A percentile compares a stretch with the other conserved stretches of the same genome.
Evolutionary conservation across 2,329 filamentous ascomycete genomes (phyloP).

Genomic region (Plenodomus tracheiphilus): DNA sequence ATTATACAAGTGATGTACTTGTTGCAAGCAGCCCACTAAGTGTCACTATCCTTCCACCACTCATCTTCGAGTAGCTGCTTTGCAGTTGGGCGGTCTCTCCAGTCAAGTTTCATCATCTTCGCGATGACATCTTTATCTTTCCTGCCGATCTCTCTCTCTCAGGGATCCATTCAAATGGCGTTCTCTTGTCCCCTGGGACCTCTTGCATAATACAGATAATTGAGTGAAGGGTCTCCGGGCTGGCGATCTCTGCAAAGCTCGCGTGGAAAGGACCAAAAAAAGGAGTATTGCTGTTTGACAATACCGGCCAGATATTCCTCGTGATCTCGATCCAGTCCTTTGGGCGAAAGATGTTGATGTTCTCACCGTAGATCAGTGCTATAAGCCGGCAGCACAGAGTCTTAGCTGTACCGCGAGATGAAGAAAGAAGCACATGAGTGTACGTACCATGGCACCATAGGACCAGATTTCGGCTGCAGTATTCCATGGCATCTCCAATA

Average conservation of each 20-base stretch:
- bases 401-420: conserved; percentile 6
- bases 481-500: conserved; percentile 36
- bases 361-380: conserved; percentile 29
- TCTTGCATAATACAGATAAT: conserved; percentile 15
- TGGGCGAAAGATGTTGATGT: conserved; percentile 30
- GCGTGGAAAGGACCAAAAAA: conserved; percentile 31
- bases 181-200: conserved; percentile 13
- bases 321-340: conserved; percentile 21
- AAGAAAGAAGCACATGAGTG: conserved; percentile 1
- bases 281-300: conserved; percentile 22
- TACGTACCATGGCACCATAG: conserved; percentile 42
- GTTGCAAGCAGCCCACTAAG: neutral
- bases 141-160: conserved; percentile 15
- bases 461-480: conserved; percentile 48
- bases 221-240: conserved; percentile 12
- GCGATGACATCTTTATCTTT: conserved; percentile 39
- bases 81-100: conserved; percentile 47
- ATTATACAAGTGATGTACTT: too few species aligned
- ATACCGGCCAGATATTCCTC: conserved; percentile 28
- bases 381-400: conserved; percentile 22
- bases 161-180: conserved; percentile 14
- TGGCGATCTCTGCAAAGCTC: conserved; percentile 24
- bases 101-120: conserved; percentile 52
- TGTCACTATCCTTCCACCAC: conserved; percentile 36
- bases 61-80: conserved; percentile 43